Evolutionary conservation across 768 basidiomycete genomes (phyloP), one percentile per base, ranked within the genome.

Genomic region (Leccinum arenicola): DNA sequence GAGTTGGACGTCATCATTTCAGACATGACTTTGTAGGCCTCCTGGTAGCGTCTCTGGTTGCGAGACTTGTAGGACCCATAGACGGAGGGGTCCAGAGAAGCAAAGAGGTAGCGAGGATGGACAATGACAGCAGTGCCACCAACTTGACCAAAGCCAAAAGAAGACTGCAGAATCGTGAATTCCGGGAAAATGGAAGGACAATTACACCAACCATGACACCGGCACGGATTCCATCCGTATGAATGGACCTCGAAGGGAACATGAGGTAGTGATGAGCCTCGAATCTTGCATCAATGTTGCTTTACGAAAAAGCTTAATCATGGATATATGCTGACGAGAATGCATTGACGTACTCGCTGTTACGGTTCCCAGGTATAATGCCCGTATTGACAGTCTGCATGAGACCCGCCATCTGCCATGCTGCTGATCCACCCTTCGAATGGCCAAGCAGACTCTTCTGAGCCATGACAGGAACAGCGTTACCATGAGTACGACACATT

Each of bases 91-190:
- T 94, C 86, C 38, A 98, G 77, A 10, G 89, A 81, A 43, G 89
- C 96, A 63, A 95, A 86, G 62, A 97, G 82, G 77, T 92, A 93
- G 64, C 93, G 89, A 61, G 97, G 95, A 72, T 98, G 88, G 52
- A 98, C 70, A 67, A 98, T 79, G 63, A 95, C 82, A 48, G 88
- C 91, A 57, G 86, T 91, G 56, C 97, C 97, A 55, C 97, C 97
- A 61, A 98, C 96, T 83, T 98, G 97, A 67, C 97, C 95, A 79
- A 98, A 98, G 63, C 97, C 96, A 75, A 96, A 96, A 14, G 93
- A 95, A 1, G 93, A 95, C 87, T 93, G 63, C 25, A 54, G 45
- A 50, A 50, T 4, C 7, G 9, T 68, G 12, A 64, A 53, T 38
- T 29, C 1, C 2, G 2, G 4, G 27, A 3, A 31, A 17, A 55